Evolutionary conservation across 352 stramenopile genomes (phyloP), one percentile per base, ranked within the genome.

Genomic region (Phytopythium ostracodes): DNA sequence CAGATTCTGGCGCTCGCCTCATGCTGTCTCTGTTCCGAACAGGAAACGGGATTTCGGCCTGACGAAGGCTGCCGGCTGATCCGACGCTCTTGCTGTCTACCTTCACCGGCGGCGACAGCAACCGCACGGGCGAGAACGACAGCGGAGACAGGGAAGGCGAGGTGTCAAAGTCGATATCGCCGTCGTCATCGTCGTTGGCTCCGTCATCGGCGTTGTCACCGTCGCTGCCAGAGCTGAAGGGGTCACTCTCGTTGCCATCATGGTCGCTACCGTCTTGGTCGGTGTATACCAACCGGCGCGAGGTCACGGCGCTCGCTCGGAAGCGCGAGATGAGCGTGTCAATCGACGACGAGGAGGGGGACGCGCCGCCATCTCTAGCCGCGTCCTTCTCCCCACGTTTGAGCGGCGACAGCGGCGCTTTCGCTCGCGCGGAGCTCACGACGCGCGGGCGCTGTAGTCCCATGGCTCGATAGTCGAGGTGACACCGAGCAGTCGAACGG

Each of bases 321-420:
- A 88, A 88, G 33, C 68, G 67, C 17, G 67, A 73, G 59, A 88
- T 84, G 38, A 88, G 66, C 22, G 73, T 68, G 47, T 84, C 73
- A 11, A 88, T 65, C 20, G 78, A 59, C 11, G 47, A 59, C 12
- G 47, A 63, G 4, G 53, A 35, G 22, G 29, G 24, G 1, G 27
- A 64, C 35, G 10, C 22, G 5, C 4, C 47, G n/a, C 22, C 22
- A n/a, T 35, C 24, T 35, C 8, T 35, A 24, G 5, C 20, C 4
- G 14, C 12, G 15, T 4, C 10, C 24, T 54, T 54, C 5, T 36
- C 36, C 15, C 7, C 14, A 12, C 25, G 25, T 2, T 10, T 22
- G 0, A 25, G 47, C 5, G 47, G 12, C 12, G 24, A 24, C 25
- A 14, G 4, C 1, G 47, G 47, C 1, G 20, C 25, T 14, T 36